Conservation (phyloP, 2,329 filamentous ascomycete genomes). For the Sarocladiaceae sp. region DNA sequence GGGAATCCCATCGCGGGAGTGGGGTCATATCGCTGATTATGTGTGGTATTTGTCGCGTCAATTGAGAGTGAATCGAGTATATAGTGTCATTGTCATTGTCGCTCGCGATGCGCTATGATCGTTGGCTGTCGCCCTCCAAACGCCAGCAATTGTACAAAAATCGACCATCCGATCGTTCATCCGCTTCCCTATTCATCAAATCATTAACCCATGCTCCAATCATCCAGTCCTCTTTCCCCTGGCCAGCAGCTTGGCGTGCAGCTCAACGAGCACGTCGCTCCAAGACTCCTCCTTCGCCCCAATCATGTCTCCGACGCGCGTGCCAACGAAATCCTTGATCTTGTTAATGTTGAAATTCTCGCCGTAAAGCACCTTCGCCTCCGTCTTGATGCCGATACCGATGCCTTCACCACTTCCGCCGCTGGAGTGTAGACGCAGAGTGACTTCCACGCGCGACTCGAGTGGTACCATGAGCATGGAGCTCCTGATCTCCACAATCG, state of each 20-base stretch:
- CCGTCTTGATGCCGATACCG: conserved; percentile 48
- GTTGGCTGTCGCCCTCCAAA: conserved; percentile 2
- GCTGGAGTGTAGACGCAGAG: conserved; percentile 46
- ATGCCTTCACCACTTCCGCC: conserved; percentile 35
- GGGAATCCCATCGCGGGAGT: no score
- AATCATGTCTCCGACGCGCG: conserved; percentile 42
- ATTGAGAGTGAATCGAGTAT: no score
- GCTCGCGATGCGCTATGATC: no score
- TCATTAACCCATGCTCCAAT: conserved; percentile 9
- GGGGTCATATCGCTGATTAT: no score
- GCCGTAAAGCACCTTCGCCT: conserved; percentile 67
- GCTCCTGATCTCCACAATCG: conserved; percentile 56
- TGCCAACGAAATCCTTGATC: conserved; percentile 66
- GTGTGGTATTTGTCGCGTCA: no score
- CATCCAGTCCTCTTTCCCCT: conserved; percentile 42
- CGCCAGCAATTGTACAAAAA: conserved; percentile 14
- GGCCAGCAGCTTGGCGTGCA: conserved; percentile 51
- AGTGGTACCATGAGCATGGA: conserved; percentile 60
- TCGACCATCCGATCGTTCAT: conserved; percentile 24
- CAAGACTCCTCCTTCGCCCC: conserved; percentile 38
- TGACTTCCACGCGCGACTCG: conserved; percentile 64
- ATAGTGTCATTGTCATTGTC: no score
- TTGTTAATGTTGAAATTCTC: conserved; percentile 73
- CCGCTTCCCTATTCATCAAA: conserved; percentile 13
- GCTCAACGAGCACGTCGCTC: conserved; percentile 51